Base-by-base conservation (phyloP, 108 stramenopile genomes). In the Nitzschia sp. region DNA sequence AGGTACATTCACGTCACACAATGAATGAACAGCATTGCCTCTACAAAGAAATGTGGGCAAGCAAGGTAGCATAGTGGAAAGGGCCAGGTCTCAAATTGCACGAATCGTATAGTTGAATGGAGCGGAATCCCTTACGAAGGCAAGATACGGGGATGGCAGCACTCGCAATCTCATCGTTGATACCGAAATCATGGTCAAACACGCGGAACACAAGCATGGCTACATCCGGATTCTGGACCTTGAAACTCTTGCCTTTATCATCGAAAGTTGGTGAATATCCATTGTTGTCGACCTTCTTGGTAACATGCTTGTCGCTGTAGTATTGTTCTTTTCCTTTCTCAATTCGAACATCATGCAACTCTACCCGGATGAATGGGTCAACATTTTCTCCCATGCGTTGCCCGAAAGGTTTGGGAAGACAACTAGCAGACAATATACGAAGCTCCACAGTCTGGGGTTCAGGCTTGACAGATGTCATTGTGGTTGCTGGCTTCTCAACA, bases 381-480 rank as follows among this genome's bases (percentile, higher is more conserved):
- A 90, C 83, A 26, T 74, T 75, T 77, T 95, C 90, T 20, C 94
- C 94, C 14, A 46, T 64, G 26, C 70, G 73, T 43, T 72, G 77
- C 21, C 90, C 94, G 6, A 75, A 54, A 6, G 94, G 88, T 76
- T 95, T 92, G 21, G 94, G 94, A 44, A 93, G 62, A 65, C 86
- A 89, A 48, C 79, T 72, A 6, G 82, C 92, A 43, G 74, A 65
- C 46, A 93, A 52, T 19, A 93, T 75, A 24, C 67, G 75, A 7
- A 93, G 73, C 21, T 25, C 75, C 10, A 93, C 15, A n/a, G 29
- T 62, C 10, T 17, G 19, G 39, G 39, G 25, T 51, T 22, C 24
- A 46, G 19, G 10, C n/a, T 17, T 21, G 53, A 41, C 48, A 39
- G 38, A 57, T 14, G 59, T 53, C 81, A 81, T 56, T n/a, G 80